phyloP scores from a whole-genome alignment of 257 asterid species.

The Fraxinus cuspidata region DNA sequence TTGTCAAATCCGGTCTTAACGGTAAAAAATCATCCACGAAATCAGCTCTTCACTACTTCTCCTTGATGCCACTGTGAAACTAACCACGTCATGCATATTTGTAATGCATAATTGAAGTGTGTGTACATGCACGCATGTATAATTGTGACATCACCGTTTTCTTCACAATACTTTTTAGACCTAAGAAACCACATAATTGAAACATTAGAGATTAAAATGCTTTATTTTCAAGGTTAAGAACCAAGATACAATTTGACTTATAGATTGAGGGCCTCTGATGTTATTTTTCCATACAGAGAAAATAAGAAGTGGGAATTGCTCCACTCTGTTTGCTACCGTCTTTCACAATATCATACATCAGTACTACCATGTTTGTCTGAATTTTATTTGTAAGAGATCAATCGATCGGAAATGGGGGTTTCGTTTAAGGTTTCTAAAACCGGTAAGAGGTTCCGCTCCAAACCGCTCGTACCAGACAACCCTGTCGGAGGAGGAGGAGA shows the following conservation, averaged over 20 bases:
- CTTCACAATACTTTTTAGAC: no score
- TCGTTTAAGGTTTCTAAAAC: constrained; percentile 84
- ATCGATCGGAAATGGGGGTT: constrained; percentile 60
- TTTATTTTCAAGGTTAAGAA: background rate
- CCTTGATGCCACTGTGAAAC: no score
- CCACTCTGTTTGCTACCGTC: background rate
- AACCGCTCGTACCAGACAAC: constrained; percentile 33
- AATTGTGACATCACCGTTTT: no score
- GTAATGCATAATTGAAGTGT: no score
- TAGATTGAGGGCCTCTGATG: background rate
- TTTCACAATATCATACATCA: background rate
- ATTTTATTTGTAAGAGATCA: background rate
- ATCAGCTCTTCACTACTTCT: no score
- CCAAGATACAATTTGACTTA: background rate
- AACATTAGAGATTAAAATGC: background rate
- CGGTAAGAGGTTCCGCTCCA: constrained; percentile 66
- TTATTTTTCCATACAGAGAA: background rate
- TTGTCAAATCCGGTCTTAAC: no score
- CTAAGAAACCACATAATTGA: background rate
- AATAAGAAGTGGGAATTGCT: background rate
- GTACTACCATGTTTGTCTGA: background rate
- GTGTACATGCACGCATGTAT: no score
- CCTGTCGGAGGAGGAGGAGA: constrained; percentile 22
- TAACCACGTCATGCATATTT: no score
- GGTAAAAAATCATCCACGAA: no score